These are phyloP conservation scores for Sanghuangporus sanghuang DNA, from an alignment of 1,284 basidiomycete species.

Conservation along the genomic window DNA sequence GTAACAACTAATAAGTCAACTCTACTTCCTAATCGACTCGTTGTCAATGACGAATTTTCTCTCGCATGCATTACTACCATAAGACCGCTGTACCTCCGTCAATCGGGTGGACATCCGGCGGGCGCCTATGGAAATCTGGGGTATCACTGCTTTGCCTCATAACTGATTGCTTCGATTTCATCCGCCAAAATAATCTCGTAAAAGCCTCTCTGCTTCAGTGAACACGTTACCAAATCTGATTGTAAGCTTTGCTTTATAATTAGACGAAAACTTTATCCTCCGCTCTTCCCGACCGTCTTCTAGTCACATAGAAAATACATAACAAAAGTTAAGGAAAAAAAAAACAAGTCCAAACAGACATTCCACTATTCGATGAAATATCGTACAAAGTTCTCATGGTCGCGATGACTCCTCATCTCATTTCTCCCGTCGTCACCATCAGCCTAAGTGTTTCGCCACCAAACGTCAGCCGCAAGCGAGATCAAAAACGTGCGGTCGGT, in stretches of 20 bases:
- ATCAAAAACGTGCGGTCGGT: background rate
- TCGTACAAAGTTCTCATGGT: background rate
- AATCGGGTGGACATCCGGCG: background rate
- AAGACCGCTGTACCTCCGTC: background rate
- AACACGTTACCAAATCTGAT: background rate
- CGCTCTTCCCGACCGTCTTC: background rate
- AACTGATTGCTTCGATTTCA: background rate
- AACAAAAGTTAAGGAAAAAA: background rate
- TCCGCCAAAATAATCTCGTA: background rate
- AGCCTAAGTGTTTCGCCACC: background rate
- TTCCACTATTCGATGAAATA: background rate
- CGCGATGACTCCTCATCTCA: background rate
- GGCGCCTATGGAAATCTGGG: background rate
- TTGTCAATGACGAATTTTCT: background rate
- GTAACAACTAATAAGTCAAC: background rate
- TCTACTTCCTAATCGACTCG: background rate
- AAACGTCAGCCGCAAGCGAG: background rate
- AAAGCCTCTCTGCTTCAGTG: background rate
- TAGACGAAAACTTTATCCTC: background rate
- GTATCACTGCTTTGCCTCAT: background rate
- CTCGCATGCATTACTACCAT: no score
- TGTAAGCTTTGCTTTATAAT: background rate
- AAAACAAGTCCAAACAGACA: background rate
- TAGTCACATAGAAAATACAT: background rate
- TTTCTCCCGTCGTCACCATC: background rate